Evolutionary conservation across 345 rosid genomes (phyloP), one percentile per base, ranked within the genome.

Genomic region (Acer campestre): DNA sequence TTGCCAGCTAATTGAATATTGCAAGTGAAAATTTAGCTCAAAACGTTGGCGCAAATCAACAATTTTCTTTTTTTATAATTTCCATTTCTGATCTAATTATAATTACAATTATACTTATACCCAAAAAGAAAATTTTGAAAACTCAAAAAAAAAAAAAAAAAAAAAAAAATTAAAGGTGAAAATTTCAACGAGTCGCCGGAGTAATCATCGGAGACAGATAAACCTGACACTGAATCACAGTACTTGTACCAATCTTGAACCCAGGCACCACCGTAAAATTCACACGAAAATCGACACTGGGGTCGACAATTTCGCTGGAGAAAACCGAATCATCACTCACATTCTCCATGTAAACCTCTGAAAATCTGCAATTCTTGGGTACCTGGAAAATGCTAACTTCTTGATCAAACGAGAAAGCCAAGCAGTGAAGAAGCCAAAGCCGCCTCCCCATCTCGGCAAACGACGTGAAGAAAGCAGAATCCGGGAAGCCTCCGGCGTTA

Each of bases 261-360:
- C 99, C 99, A 17, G 99, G 98, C 58, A 91, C 94, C 79, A 96
- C 97, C 75, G 98, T 92, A 77, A 94, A 94, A 65, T 90, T 85
- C 68, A 96, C 99, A 82, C 85, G 86, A 38, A 86, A 70, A 65
- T 85, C 92, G 25, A 56, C 68, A 40, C 62, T 81, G 6, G 70
- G 61, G 38, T 86, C 88, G 3, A 49, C 72, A 42, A 38, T 82
- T 7, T 84, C 90, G 6, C 74, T 78, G 58, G 84, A 27, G 4
- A 76, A 70, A 0, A 78, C 16, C 0, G 89, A 83, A 18, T 90
- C 96, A 51, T 96, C 94, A 13, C 85, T 85, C 18, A 89, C 93
- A 44, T 90, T 80, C 80, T 96, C 98, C 99, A 96, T 96, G 80
- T 90, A 91, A 20, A 96, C 94, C 62, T 92, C 97, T 9, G 98